These are phyloP conservation scores for Coniochaeta ligniaria DNA, from an alignment of 2,329 filamentous ascomycete species.

Conservation along the genomic window DNA sequence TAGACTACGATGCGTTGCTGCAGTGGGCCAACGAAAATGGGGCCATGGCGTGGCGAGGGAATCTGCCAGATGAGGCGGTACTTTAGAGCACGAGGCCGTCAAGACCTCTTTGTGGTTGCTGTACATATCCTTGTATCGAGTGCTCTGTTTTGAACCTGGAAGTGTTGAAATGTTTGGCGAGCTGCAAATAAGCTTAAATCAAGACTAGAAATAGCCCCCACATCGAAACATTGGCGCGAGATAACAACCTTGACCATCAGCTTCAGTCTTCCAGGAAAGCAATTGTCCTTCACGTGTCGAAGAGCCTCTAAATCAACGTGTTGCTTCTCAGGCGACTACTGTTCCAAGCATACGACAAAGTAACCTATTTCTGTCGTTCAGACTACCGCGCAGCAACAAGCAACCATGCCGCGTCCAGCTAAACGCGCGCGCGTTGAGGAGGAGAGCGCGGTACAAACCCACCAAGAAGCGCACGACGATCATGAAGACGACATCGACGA, in stretches of 20 bases:
- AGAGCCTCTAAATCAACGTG: too few species aligned
- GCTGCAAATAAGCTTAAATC: background rate
- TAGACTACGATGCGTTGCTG: slow-evolving; percentile 25
- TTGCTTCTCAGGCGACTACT: background rate
- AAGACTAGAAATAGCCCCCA: background rate
- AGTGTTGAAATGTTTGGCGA: background rate
- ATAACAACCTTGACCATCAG: background rate
- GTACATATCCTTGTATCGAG: too few species aligned
- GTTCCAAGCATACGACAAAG: background rate
- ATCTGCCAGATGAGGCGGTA: slow-evolving; percentile 5
- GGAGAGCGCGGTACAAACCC: background rate
- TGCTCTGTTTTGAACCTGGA: too few species aligned
- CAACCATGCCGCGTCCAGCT: background rate
- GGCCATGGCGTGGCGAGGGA: slow-evolving; percentile 22
- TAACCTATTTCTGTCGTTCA: background rate
- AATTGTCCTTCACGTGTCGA: too few species aligned
- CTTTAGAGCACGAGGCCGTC: background rate
- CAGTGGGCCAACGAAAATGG: slow-evolving; percentile 24
- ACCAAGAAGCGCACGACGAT: background rate
- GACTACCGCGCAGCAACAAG: too few species aligned
- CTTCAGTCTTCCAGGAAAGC: too few species aligned
- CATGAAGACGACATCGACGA: background rate
- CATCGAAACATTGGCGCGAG: background rate
- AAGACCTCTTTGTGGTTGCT: too few species aligned
- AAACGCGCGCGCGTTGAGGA: background rate